A percentile compares a stretch with the other conserved stretches of the same genome.
phyloP scores from a whole-genome alignment of 768 basidiomycete genomes.

The Tubosaeta sp. region DNA sequence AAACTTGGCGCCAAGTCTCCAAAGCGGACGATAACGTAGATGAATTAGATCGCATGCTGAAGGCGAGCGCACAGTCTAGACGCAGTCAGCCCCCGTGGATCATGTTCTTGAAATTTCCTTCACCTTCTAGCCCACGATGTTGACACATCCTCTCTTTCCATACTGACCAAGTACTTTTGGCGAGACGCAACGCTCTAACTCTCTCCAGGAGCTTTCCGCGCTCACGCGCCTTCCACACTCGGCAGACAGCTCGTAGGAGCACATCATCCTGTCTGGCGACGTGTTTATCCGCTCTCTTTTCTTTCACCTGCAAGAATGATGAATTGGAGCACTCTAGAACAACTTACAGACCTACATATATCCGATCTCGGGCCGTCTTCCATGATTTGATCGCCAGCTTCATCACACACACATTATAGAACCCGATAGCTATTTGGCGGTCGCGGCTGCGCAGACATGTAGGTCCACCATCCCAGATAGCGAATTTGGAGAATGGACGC shows the following conservation, averaged over 20 bases:
- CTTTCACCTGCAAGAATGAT: conserved; percentile 43
- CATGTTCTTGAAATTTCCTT: conserved; percentile 2
- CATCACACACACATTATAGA: conserved; percentile 39
- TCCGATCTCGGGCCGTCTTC: conserved; percentile 47
- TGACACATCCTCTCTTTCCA: conserved; percentile 48
- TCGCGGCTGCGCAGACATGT: conserved; percentile 37
- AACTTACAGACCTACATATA: conserved; percentile 40
- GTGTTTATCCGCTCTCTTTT: conserved; percentile 54
- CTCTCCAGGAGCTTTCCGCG: conserved; percentile 55
- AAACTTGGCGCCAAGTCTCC: conserved; percentile 43
- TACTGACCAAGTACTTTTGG: conserved; percentile 42
- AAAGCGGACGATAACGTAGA: conserved; percentile 35
- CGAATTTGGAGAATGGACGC: conserved; percentile 23
- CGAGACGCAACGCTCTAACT: conserved; percentile 42
- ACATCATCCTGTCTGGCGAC: conserved; percentile 53
- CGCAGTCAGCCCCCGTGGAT: conserved; percentile 9
- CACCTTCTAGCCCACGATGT: conserved; percentile 46
- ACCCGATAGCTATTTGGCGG: conserved; percentile 39
- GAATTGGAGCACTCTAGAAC: conserved; percentile 1
- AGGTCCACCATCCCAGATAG: conserved; percentile 1
- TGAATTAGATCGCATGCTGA: conserved; percentile 43
- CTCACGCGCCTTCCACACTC: conserved; percentile 68
- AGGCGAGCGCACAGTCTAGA: conserved; percentile 48
- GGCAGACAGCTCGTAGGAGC: conserved; percentile 52
- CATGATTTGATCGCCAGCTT: conserved; percentile 50